Evolutionary conservation across 129 eudicot species (phyloP).

Genomic region (Scalesia atractyloides): DNA sequence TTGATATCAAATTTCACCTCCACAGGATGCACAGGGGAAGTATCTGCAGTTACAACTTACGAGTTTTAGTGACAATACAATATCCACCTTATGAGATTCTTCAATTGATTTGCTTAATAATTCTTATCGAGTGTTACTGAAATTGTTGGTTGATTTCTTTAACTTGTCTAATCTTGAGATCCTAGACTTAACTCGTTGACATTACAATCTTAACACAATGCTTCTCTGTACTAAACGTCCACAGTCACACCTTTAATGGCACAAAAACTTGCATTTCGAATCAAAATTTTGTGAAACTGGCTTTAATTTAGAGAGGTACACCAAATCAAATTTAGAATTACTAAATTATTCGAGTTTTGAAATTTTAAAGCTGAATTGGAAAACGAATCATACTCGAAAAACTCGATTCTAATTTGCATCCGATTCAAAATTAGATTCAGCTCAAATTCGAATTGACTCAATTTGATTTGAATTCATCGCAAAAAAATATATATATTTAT

Average conservation of each 20-base stretch:
- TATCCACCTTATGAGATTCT: not conserved
- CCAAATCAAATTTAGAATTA: too few relatives aligned
- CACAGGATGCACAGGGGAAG: conserved; percentile 32
- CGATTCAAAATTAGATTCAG: too few relatives aligned
- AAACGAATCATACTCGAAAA: too few relatives aligned
- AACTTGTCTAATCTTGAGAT: not conserved
- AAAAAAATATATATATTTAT: too few relatives aligned
- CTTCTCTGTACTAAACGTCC: too few relatives aligned
- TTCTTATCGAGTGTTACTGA: not conserved
- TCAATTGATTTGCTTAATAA: not conserved
- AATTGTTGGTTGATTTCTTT: not conserved
- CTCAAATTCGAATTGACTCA: too few relatives aligned
- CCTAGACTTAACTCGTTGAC: not conserved
- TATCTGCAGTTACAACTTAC: conserved; percentile 24
- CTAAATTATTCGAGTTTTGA: too few relatives aligned
- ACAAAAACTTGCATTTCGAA: not conserved
- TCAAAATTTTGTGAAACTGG: not conserved
- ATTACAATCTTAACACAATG: not conserved
- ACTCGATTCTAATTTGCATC: too few relatives aligned
- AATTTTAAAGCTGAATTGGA: too few relatives aligned
- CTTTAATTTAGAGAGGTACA: too few relatives aligned
- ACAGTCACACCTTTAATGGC: too few relatives aligned
- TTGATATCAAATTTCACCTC: conserved; percentile 28
- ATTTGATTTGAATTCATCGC: too few relatives aligned
- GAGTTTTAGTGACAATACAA: not conserved